Percentiles rank a stretch among this genome's conserved stretches.
These are phyloP conservation scores for Iberis amara DNA, from an alignment of 441 rosid genomes.

Conservation along the genomic window DNA sequence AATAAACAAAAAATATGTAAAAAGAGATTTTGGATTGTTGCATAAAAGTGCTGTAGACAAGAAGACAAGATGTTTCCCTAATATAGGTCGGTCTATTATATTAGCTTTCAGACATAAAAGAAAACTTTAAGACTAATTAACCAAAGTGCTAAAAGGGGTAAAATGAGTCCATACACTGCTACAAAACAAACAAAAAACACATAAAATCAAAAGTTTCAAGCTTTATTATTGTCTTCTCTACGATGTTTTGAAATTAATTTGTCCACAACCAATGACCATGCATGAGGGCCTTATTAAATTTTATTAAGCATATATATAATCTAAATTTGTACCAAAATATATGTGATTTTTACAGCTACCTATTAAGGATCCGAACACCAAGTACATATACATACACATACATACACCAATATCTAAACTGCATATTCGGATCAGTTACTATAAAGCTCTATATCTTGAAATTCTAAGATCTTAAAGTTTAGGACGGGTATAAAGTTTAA, in stretches of 20 bases:
- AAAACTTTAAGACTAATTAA: constrained; percentile 26
- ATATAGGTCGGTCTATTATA: constrained; percentile 26
- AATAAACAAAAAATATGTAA: constrained; percentile 2
- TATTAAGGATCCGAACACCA: too few relatives aligned
- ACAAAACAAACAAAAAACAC: constrained; percentile 12
- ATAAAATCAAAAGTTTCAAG: constrained; percentile 19
- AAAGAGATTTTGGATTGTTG: constrained; percentile 30
- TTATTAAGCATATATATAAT: background rate
- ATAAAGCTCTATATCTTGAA: too few relatives aligned
- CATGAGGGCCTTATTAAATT: background rate
- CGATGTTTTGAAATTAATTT: constrained; percentile 20
- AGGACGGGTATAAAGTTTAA: too few relatives aligned
- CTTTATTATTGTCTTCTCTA: constrained; percentile 28
- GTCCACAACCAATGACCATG: constrained; percentile 19
- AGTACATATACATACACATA: too few relatives aligned
- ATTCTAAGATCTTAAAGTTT: too few relatives aligned
- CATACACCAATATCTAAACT: background rate
- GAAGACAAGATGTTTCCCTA: constrained; percentile 33
- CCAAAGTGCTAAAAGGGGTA: constrained; percentile 26
- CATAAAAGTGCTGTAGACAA: constrained; percentile 24
- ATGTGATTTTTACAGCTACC: too few relatives aligned
- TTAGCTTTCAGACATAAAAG: constrained; percentile 30
- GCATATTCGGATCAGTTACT: background rate
- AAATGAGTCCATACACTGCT: constrained; percentile 15
- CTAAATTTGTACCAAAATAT: background rate